phyloP scores from a whole-genome alignment of 306 rosid genomes.

The Hippophae tibetana region DNA sequence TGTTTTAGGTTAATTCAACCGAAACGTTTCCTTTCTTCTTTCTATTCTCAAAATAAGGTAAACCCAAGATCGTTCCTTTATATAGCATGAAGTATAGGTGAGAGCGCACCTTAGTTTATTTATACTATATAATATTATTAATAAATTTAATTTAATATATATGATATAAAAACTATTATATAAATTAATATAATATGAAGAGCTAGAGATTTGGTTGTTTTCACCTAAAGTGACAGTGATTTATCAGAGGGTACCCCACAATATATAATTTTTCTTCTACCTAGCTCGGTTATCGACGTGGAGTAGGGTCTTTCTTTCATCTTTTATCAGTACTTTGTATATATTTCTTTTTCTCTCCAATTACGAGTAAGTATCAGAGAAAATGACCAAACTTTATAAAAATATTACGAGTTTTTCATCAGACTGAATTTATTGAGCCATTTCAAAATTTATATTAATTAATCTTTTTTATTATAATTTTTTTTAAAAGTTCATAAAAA shows the following conservation, averaged over 20 bases:
- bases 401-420: too few relatives aligned
- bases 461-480: too few relatives aligned
- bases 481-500: too few relatives aligned
- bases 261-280: background rate
- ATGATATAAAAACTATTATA: background rate
- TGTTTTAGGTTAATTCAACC: constrained; percentile 4
- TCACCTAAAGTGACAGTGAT: too few relatives aligned
- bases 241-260: too few relatives aligned
- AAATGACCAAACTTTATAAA: too few relatives aligned
- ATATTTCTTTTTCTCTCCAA: background rate
- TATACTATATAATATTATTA: background rate
- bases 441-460: too few relatives aligned
- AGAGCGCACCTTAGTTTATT: constrained; percentile 1
- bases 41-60: constrained; percentile 9
- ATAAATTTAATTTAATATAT: too few relatives aligned
- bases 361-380: too few relatives aligned
- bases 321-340: background rate
- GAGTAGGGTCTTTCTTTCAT: background rate
- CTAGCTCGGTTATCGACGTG: background rate
- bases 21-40: constrained; percentile 8
- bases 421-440: background rate
- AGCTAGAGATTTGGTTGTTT: too few relatives aligned
- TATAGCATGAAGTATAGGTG: too few relatives aligned
- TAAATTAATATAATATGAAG: background rate
- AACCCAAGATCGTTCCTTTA: too few relatives aligned